A percentile compares a stretch with the other conserved stretches of the same genome.
Conservation (phyloP, 306 rosid genomes). For the Lathyrus sativus region DNA sequence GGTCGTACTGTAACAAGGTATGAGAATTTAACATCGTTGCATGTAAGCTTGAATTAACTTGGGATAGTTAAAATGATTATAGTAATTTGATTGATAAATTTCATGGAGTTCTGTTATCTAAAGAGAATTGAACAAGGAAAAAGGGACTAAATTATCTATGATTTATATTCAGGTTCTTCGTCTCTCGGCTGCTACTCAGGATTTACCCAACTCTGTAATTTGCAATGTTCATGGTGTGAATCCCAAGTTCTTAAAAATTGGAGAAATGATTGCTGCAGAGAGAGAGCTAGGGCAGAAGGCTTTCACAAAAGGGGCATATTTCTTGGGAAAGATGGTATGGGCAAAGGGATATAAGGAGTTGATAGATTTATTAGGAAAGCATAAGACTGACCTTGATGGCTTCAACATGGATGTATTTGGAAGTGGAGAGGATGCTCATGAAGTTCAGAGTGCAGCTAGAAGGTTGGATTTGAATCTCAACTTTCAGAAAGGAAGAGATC, state of each 20-base stretch:
- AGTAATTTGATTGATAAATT: conserved; percentile 15
- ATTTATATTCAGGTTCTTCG: conserved; percentile 79
- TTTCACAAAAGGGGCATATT: conserved; percentile 95
- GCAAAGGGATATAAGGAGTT: conserved; percentile 93
- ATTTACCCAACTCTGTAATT: conserved; percentile 81
- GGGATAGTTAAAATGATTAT: conserved; percentile 23
- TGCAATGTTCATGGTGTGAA: conserved; percentile 99
- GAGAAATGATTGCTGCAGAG: conserved; percentile 76
- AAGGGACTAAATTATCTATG: conserved; percentile 22
- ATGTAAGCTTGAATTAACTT: conserved; percentile 21
- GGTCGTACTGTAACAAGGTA: conserved; percentile 93
- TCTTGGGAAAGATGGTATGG: conserved; percentile 99
- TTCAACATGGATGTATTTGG: conserved; percentile 92
- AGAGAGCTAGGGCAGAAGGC: conserved; percentile 76
- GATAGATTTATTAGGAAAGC: conserved; percentile 77
- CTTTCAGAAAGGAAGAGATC: conserved; percentile 95
- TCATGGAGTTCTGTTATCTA: conserved; percentile 11
- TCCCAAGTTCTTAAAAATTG: conserved; percentile 88
- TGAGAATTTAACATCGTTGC: conserved; percentile 19
- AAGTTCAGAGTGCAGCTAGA: conserved; percentile 82
- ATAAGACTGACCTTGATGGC: conserved; percentile 79
- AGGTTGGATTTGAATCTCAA: conserved; percentile 82
- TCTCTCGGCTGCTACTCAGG: conserved; percentile 96
- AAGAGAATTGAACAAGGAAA: conserved; percentile 21
- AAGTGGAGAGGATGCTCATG: conserved; percentile 91